Evolutionary conservation across 208 protist species (phyloP).

Genomic region (Trichomonas vaginalis): DNA sequence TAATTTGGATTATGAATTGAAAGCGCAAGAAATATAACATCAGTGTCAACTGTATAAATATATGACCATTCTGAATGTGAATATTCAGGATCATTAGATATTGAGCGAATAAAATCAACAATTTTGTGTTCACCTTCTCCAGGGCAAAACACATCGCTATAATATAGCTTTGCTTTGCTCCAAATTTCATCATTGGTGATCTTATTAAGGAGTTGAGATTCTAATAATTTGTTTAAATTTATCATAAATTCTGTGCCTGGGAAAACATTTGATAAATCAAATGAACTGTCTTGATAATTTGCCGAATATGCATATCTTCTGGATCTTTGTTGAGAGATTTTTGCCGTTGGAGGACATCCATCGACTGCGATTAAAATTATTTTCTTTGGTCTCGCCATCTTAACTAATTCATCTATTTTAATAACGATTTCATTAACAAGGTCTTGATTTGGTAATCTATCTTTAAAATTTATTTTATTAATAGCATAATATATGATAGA

Average conservation of each 20-base stretch:
- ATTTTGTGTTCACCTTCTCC: slow-evolving; percentile 99
- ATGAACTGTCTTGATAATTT: background rate
- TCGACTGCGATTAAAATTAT: background rate
- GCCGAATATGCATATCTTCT: background rate
- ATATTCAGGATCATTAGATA: slow-evolving; percentile 56
- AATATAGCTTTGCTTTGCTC: slow-evolving; percentile 59
- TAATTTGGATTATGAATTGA: slow-evolving; percentile 81
- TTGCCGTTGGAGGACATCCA: background rate
- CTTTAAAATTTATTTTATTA: background rate
- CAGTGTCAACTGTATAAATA: slow-evolving; percentile 78
- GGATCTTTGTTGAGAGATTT: background rate
- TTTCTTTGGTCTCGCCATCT: background rate
- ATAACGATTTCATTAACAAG: background rate
- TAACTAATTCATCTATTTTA: background rate
- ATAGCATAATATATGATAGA: background rate
- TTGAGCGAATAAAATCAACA: slow-evolving; percentile 87
- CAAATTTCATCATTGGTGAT: slow-evolving; percentile 37
- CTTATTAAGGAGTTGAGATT: background rate
- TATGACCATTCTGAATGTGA: slow-evolving; percentile 76
- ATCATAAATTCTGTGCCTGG: background rate
- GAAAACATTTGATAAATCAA: background rate
- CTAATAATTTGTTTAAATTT: background rate
- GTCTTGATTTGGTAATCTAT: background rate
- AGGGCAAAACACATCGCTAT: slow-evolving; percentile 46
- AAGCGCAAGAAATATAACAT: slow-evolving; percentile 86